phyloP scores from a whole-genome alignment of 2,329 filamentous ascomycete genomes.

The Hypomyces perniciosus region DNA sequence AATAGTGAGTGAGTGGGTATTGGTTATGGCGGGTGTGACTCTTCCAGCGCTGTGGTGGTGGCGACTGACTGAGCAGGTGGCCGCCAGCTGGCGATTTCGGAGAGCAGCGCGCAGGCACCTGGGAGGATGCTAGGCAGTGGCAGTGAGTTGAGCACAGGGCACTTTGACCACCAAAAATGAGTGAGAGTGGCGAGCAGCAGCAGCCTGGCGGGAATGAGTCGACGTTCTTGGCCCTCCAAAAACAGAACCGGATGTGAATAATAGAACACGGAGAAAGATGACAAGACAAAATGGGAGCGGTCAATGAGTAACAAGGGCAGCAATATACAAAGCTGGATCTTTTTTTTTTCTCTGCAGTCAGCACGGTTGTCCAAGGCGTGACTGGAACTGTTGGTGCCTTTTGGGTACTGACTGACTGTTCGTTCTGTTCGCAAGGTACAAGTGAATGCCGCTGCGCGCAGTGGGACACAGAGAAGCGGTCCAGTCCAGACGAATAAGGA shows the following conservation, averaged over 20 bases:
- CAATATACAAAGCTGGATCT: conserved; percentile 1
- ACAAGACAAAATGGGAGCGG: background rate
- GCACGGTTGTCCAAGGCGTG: background rate
- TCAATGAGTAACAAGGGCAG: conserved; percentile 9
- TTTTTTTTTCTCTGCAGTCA: background rate
- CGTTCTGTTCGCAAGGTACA: conserved; percentile 39
- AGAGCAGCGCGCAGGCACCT: conserved; percentile 22
- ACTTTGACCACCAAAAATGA: conserved; percentile 3
- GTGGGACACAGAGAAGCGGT: background rate
- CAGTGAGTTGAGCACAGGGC: conserved; percentile 9
- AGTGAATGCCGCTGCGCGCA: conserved; percentile 44
- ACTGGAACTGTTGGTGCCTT: background rate
- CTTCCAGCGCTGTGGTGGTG: conserved; percentile 29
- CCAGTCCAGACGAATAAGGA: conserved; percentile 3
- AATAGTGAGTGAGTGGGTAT: conserved; percentile 8
- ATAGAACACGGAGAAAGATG: background rate
- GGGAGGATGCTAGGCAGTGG: conserved; percentile 10
- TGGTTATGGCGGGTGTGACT: conserved; percentile 31
- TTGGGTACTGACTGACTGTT: background rate
- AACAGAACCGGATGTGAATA: background rate
- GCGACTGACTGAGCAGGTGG: conserved; percentile 29
- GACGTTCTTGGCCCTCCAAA: conserved; percentile 1
- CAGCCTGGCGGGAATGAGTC: conserved; percentile 5
- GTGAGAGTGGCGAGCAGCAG: conserved; percentile 7
- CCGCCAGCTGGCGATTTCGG: conserved; percentile 34